phyloP scores from a whole-genome alignment of 176 grass and related monocot genomes.

The Coix lacrymajobi region DNA sequence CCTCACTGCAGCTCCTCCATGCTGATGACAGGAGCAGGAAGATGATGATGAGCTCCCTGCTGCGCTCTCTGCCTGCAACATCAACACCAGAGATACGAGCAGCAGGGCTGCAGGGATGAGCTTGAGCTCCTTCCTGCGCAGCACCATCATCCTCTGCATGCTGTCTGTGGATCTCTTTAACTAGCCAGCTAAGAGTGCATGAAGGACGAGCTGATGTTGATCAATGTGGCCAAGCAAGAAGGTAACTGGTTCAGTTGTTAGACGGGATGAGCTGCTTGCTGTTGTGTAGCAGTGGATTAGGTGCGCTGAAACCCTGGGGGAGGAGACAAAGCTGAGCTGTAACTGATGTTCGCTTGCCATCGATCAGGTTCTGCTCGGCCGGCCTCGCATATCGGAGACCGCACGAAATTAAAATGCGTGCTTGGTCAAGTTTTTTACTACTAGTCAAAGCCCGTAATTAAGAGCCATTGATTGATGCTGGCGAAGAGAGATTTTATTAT shows the following conservation, averaged over 20 bases:
- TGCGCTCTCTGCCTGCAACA: not conserved
- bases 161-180: not conserved
- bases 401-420: not conserved
- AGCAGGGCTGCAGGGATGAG: not conserved
- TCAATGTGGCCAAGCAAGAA: not conserved
- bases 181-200: not conserved
- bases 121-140: not conserved
- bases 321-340: conserved; percentile 18
- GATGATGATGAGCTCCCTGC: not conserved
- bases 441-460: conserved; percentile 14
- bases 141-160: not conserved
- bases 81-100: not conserved
- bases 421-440: conserved; percentile 10
- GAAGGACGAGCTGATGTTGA: not conserved
- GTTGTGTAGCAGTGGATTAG: not conserved
- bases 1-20: not conserved
- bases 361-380: not conserved
- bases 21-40: not conserved
- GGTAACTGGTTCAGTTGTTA: not conserved
- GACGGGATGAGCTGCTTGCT: not conserved
- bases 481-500: not conserved
- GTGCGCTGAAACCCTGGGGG: conserved; percentile 26
- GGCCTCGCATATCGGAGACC: not conserved
- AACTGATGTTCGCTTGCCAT: conserved; percentile 6
- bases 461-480: conserved; percentile 3